Percentiles rank a stretch among this genome's conserved stretches.
Evolutionary conservation across 208 protist species (phyloP).

Genomic region (Acanthamoeba polyphaga): DNA sequence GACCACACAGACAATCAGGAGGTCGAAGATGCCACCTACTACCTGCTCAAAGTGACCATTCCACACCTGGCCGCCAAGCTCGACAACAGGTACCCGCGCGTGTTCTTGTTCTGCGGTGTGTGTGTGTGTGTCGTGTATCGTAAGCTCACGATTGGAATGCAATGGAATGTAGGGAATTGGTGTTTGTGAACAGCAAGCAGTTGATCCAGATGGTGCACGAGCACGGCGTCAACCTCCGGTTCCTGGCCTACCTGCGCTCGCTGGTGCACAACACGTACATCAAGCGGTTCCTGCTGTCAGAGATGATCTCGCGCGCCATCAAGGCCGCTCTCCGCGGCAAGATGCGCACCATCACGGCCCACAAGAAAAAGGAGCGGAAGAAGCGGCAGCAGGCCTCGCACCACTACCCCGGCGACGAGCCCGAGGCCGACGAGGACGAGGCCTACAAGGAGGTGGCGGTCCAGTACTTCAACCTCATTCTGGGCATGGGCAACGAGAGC

Average conservation of each 20-base stretch:
- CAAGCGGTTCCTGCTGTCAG: slow-evolving; percentile 60
- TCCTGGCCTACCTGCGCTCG: slow-evolving; percentile 67
- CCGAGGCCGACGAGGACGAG: slow-evolving; percentile 34
- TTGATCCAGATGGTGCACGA: slow-evolving; percentile 68
- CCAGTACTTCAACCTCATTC: slow-evolving; percentile 69
- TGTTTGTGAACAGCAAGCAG: slow-evolving; percentile 77
- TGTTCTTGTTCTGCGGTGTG: not conserved
- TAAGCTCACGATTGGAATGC: not conserved
- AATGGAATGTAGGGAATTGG: slow-evolving; percentile 10
- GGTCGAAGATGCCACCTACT: slow-evolving; percentile 41
- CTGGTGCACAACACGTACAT: slow-evolving; percentile 67
- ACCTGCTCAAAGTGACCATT: slow-evolving; percentile 53
- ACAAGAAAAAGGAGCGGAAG: not conserved
- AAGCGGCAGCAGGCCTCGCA: not conserved
- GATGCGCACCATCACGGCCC: slow-evolving; percentile 62
- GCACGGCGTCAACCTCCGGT: slow-evolving; percentile 64
- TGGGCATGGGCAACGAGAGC: slow-evolving; percentile 55
- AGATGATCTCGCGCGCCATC: slow-evolving; percentile 74
- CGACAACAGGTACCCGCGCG: not conserved
- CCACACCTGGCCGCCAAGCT: slow-evolving; percentile 42
- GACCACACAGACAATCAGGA: slow-evolving; percentile 15
- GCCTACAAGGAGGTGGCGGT: slow-evolving; percentile 67
- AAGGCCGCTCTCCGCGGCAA: slow-evolving; percentile 57
- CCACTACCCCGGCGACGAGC: not conserved
- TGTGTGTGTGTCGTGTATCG: not conserved